Conservation (phyloP, 768 basidiomycete species). For the Termitomyces sp. region DNA sequence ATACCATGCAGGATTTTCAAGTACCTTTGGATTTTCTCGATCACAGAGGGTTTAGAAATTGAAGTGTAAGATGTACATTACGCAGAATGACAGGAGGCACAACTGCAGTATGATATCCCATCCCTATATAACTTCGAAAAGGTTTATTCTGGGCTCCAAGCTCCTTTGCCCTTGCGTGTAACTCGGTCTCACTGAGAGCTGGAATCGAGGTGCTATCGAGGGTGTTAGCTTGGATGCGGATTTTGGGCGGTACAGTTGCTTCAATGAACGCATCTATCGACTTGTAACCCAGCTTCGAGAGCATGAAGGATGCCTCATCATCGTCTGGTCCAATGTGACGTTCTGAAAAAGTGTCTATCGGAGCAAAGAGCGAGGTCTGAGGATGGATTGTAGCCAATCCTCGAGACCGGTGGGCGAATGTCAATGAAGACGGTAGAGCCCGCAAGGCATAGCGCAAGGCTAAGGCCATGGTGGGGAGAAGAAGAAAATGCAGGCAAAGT, state of each 20-base stretch:
- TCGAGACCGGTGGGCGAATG: slow-evolving; percentile 10
- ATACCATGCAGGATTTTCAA: slow-evolving; percentile 98
- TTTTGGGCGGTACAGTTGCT: slow-evolving; percentile 75
- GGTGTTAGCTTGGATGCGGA: slow-evolving; percentile 58
- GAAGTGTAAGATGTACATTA: slow-evolving; percentile 50
- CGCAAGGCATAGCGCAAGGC: slow-evolving; percentile 23
- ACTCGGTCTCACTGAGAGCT: slow-evolving; percentile 80
- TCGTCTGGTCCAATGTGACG: slow-evolving; percentile 92
- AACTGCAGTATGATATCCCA: slow-evolving; percentile 95
- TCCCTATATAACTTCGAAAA: slow-evolving; percentile 93
- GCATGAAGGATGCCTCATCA: slow-evolving; percentile 77
- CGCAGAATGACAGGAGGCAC: slow-evolving; percentile 94
- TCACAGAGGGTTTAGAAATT: not conserved
- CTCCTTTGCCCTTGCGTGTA: slow-evolving; percentile 66
- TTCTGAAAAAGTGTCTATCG: slow-evolving; percentile 85
- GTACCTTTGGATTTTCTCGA: slow-evolving; percentile 40
- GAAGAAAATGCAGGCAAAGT: slow-evolving; percentile 11
- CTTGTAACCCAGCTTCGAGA: slow-evolving; percentile 74
- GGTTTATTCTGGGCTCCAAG: slow-evolving; percentile 76
- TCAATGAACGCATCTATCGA: slow-evolving; percentile 86
- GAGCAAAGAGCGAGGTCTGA: slow-evolving; percentile 64
- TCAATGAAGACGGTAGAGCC: slow-evolving; percentile 11
- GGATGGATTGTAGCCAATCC: slow-evolving; percentile 55
- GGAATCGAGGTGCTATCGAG: slow-evolving; percentile 67
- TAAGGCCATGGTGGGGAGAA: slow-evolving; percentile 24